These are phyloP conservation scores for Rhynchosporium secalis DNA, from an alignment of 2,329 filamentous ascomycete genomes.

Conservation along the genomic window DNA sequence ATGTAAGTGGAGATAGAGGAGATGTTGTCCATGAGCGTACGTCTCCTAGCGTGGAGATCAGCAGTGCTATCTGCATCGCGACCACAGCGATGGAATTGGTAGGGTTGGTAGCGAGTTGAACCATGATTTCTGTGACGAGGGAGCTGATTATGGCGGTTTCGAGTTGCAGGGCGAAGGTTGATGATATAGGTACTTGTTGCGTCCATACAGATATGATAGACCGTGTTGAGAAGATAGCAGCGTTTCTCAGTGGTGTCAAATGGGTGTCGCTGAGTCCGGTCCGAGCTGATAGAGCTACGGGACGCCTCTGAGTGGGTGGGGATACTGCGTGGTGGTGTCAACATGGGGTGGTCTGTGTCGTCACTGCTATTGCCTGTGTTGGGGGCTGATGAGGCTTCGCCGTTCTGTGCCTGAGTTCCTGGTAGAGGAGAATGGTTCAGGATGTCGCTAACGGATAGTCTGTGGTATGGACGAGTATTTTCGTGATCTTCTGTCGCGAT, in stretches of 20 bases:
- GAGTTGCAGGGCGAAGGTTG: neutral
- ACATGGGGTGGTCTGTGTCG: neutral
- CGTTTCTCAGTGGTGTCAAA: conserved; percentile 21
- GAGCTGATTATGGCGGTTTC: conserved; percentile 12
- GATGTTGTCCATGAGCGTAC: conserved; percentile 33
- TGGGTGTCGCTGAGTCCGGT: conserved; percentile 12
- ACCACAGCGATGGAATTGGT: neutral
- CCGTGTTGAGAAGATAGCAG: conserved; percentile 22
- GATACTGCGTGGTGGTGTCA: conserved; percentile 1
- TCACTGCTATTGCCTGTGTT: neutral
- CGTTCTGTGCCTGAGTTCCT: neutral
- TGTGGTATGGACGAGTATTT: conserved; percentile 4
- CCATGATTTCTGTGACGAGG: neutral
- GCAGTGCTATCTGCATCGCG: neutral
- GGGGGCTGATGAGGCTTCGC: neutral
- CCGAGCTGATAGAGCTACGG: conserved; percentile 18
- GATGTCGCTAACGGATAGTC: conserved; percentile 13
- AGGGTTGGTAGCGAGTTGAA: conserved; percentile 19
- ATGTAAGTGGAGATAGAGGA: conserved; percentile 26
- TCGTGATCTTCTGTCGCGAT: conserved; percentile 6
- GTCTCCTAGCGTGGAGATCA: neutral
- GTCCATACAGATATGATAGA: conserved; percentile 29
- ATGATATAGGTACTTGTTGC: conserved; percentile 24
- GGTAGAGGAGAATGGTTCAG: conserved; percentile 8
- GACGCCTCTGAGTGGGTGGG: conserved; percentile 13